Evolutionary conservation across 345 rosid genomes (phyloP).

Genomic region (Populus tremula): DNA sequence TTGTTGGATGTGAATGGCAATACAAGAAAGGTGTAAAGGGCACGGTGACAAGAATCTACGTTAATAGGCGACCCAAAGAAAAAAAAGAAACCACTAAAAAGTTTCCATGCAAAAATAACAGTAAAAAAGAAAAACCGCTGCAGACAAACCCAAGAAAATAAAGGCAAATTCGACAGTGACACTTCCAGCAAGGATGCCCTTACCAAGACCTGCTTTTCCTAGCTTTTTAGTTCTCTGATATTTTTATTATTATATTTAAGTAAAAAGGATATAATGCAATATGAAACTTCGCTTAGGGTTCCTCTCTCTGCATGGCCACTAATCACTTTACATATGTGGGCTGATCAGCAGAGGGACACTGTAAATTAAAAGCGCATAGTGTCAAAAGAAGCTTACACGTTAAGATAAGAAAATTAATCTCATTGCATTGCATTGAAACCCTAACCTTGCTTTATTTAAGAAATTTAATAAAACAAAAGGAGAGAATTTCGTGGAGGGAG

Average conservation of each 20-base stretch:
- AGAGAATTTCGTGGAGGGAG: not conserved
- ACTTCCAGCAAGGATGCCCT: constrained; percentile 36
- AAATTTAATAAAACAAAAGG: constrained; percentile 39
- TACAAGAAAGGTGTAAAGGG: not conserved
- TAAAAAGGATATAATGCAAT: not conserved
- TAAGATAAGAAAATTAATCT: constrained; percentile 19
- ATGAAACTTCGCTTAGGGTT: constrained; percentile 18
- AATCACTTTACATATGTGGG: constrained; percentile 8
- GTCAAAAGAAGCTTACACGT: constrained; percentile 27
- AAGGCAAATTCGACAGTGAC: constrained; percentile 41
- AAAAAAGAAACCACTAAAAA: not conserved
- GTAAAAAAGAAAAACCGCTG: not conserved
- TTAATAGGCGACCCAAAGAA: not conserved
- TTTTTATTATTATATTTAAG: not conserved
- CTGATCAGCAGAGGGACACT: constrained; percentile 3
- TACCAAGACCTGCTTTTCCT: constrained; percentile 27
- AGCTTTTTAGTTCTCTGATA: constrained; percentile 13
- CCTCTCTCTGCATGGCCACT: constrained; percentile 32
- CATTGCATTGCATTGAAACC: constrained; percentile 19
- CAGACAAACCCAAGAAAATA: constrained; percentile 29
- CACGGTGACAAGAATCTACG: not conserved
- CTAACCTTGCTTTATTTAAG: constrained; percentile 1
- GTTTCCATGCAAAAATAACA: constrained; percentile 20
- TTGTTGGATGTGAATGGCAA: not conserved
- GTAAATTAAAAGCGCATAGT: constrained; percentile 8